Base-by-base conservation (phyloP, 2,329 filamentous ascomycete species). In the Aspergillus thermomutatus region DNA sequence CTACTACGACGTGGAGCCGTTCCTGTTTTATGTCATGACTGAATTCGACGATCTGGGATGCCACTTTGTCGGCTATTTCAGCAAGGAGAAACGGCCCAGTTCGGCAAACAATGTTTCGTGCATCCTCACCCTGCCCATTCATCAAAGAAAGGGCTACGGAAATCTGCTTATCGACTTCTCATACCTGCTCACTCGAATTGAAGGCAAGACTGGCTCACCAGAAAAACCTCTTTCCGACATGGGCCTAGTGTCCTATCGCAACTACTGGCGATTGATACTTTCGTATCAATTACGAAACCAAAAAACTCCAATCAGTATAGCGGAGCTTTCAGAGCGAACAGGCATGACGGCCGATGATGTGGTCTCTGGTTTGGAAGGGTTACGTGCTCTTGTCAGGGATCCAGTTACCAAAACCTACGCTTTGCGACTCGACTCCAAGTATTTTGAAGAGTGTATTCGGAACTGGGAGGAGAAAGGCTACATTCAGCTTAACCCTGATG, bases 1-100 rank as follows among this genome's bases (percentile, higher is more conserved):
- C 7, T 99, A 97, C 79, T 99, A 99, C 78, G 94, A 99, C 67
- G 94, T 99, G n/a, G 94, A 99, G 62, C 94, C 94, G 0, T 99
- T 99, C 71, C 78, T 99, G 37, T 99, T 99, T 79, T 99, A 99
- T 76, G 93, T 96, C 73, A 97, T 99, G 93, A 91, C 91, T 26
- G 88, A 87, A 43, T 87, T 90, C 64, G 90, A 92, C 62, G 91
- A 96, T 50, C 88, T 92, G 66, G 94, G 94, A 14, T 94, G 89
- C 67, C 94, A 97, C 69, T 84, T 99, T 50, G 90, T 99, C n/a
- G 94, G 94, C n/a, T 99, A 97, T 72, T 99, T 99, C 75, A 97
- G 94, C 51, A 99, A 99, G 73, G 94, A 99, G 77, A 99, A 99
- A 77, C 84, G 95, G 46, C 89, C 91, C 2, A 93, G 91, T 73